Evolutionary conservation across 495 filamentous ascomycete genomes (phyloP).

Genomic region (Xylaria intraflava): DNA sequence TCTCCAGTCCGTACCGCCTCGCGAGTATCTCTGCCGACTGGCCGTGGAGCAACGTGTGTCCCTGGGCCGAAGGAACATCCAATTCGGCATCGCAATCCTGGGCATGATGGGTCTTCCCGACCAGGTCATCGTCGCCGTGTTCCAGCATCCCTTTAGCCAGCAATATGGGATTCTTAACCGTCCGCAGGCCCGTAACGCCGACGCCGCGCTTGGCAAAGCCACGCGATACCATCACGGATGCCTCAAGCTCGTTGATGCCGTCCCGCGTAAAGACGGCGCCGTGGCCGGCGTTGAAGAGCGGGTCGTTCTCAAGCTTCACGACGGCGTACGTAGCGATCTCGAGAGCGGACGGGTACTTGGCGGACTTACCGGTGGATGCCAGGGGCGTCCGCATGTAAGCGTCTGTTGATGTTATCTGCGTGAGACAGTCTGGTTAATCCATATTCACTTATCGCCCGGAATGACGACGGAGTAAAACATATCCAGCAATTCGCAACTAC

Average conservation of each 20-base stretch:
- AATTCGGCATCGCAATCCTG: slow-evolving; percentile 17
- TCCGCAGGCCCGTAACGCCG: slow-evolving; percentile 63
- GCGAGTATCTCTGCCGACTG: slow-evolving; percentile 61
- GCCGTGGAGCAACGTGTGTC: slow-evolving; percentile 64
- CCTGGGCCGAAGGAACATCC: slow-evolving; percentile 45
- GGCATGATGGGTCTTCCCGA: neutral
- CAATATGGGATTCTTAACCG: slow-evolving; percentile 71
- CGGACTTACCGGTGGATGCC: neutral
- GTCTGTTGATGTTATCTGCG: slow-evolving; percentile 15
- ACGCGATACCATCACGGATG: slow-evolving; percentile 81
- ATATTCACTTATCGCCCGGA: neutral
- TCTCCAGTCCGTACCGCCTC: slow-evolving; percentile 57
- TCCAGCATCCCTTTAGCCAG: slow-evolving; percentile 68
- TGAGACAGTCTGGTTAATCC: neutral
- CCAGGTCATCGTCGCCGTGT: slow-evolving; percentile 47
- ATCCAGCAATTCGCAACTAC: neutral
- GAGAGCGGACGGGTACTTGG: slow-evolving; percentile 47
- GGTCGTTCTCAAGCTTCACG: slow-evolving; percentile 67
- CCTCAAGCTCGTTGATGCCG: slow-evolving; percentile 81
- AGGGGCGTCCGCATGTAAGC: slow-evolving; percentile 31
- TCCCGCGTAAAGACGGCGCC: slow-evolving; percentile 81
- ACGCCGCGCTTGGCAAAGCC: slow-evolving; percentile 68
- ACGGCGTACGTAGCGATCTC: slow-evolving; percentile 73
- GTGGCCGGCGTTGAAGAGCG: slow-evolving; percentile 78
- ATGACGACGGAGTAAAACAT: neutral